These are phyloP conservation scores for Candida tallmaniae DNA, from an alignment of 805 yeast species.

Conservation along the genomic window DNA sequence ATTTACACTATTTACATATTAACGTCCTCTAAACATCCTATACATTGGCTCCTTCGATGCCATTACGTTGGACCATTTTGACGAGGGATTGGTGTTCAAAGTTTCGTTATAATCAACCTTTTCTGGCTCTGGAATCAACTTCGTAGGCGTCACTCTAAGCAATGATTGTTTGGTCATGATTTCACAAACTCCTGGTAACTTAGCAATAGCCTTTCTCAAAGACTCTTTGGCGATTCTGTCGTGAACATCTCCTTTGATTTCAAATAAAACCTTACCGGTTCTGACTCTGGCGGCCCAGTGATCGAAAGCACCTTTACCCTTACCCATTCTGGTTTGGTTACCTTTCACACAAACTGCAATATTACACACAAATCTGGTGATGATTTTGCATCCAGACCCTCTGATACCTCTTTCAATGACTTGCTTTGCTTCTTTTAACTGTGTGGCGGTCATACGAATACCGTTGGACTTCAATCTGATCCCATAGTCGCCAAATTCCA, in stretches of 20 bases:
- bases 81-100: conserved; percentile 58
- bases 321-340: conserved; percentile 99
- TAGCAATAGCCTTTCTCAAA: conserved; percentile 82
- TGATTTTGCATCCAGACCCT: conserved; percentile 67
- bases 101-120: conserved; percentile 51
- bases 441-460: conserved; percentile 76
- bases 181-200: conserved; percentile 90
- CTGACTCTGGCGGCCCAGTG: conserved; percentile 97
- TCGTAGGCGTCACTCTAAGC: conserved; percentile 67
- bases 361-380: conserved; percentile 78
- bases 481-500: conserved; percentile 81
- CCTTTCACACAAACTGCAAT: conserved; percentile 94
- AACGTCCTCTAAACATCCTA: conserved; percentile 38
- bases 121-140: conserved; percentile 45
- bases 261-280: conserved; percentile 89
- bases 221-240: conserved; percentile 89
- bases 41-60: conserved; percentile 49
- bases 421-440: conserved; percentile 85
- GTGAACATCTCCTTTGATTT: conserved; percentile 76
- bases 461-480: conserved; percentile 88
- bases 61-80: conserved; percentile 53
- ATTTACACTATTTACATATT: conserved; percentile 1
- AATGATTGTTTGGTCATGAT: conserved; percentile 61
- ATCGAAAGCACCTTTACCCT: conserved; percentile 96
- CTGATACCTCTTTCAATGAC: conserved; percentile 80